Conservation (phyloP, 805 yeast genomes). For the Ogataea kodamae region DNA sequence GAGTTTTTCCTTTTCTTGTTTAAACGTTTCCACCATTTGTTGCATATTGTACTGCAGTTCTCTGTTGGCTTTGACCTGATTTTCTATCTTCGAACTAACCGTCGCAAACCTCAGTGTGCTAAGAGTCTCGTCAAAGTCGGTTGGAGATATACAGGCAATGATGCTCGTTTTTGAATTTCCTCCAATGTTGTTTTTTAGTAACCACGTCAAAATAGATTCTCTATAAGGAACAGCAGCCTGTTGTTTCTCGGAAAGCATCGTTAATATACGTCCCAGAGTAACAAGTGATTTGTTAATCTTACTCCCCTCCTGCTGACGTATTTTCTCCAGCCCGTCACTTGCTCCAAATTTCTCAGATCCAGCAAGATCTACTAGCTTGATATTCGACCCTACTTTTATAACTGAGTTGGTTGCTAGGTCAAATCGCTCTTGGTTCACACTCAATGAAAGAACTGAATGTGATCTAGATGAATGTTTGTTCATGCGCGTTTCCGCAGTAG, state of each 20-base stretch:
- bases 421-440: constrained; percentile 53
- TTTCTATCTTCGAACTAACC: constrained; percentile 65
- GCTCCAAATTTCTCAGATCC: constrained; percentile 70
- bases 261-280: constrained; percentile 68
- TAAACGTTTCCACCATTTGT: constrained; percentile 25
- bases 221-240: constrained; percentile 57
- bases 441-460: constrained; percentile 71
- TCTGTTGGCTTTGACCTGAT: constrained; percentile 51
- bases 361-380: constrained; percentile 75
- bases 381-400: constrained; percentile 46
- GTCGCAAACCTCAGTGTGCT: constrained; percentile 78
- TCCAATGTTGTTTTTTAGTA: constrained; percentile 69
- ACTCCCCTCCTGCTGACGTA: constrained; percentile 68
- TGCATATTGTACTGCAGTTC: constrained; percentile 40
- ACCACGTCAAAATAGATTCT: constrained; percentile 73
- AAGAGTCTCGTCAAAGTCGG: constrained; percentile 72
- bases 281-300: constrained; percentile 76
- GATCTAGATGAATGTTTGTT: constrained; percentile 74
- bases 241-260: constrained; percentile 39
- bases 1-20: constrained; percentile 25
- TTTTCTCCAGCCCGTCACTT: constrained; percentile 47
- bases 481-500: constrained; percentile 71
- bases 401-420: constrained; percentile 32
- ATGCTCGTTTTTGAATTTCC: constrained; percentile 84
- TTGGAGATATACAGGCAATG: constrained; percentile 82